Evolutionary conservation across 1,139 yeast genomes (phyloP).

Genomic region (Wickerhamomyces sp.): DNA sequence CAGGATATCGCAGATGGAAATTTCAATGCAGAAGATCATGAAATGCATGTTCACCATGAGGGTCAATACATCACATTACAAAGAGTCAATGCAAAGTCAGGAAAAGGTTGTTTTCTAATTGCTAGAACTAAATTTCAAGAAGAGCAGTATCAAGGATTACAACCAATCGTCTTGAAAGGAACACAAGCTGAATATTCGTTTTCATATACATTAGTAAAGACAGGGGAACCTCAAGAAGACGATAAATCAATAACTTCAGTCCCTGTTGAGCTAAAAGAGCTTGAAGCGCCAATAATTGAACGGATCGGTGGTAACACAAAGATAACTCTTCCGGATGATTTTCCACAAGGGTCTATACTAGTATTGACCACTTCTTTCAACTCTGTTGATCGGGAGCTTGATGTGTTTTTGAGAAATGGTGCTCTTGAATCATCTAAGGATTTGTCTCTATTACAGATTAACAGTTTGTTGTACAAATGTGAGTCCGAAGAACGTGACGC

Average conservation of each 20-base stretch:
- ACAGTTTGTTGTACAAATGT: conserved; percentile 69
- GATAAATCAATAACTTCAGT: conserved; percentile 46
- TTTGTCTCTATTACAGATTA: conserved; percentile 64
- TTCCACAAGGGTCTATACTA: conserved; percentile 90
- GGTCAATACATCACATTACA: conserved; percentile 91
- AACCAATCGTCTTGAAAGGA: conserved; percentile 63
- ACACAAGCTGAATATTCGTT: conserved; percentile 58
- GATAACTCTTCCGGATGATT: conserved; percentile 51
- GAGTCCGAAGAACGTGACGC: conserved; percentile 87
- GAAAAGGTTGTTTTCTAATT: conserved; percentile 83
- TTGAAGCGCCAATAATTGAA: conserved; percentile 47
- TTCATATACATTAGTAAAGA: conserved; percentile 50
- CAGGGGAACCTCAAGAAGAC: conserved; percentile 47
- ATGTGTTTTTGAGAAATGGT: conserved; percentile 62
- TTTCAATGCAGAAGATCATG: conserved; percentile 69
- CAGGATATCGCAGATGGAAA: conserved; percentile 60
- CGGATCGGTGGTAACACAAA: conserved; percentile 41
- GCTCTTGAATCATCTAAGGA: conserved; percentile 68
- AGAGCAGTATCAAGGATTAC: conserved; percentile 44
- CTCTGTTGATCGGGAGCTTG: conserved; percentile 58
- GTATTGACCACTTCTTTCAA: conserved; percentile 63
- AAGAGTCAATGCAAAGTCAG: conserved; percentile 76
- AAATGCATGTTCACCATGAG: conserved; percentile 92
- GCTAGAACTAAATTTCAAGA: conserved; percentile 75
- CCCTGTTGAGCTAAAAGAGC: conserved; percentile 55